These are phyloP conservation scores for Rhododendron henanense DNA, from an alignment of 148 eudicot genomes.

Conservation along the genomic window DNA sequence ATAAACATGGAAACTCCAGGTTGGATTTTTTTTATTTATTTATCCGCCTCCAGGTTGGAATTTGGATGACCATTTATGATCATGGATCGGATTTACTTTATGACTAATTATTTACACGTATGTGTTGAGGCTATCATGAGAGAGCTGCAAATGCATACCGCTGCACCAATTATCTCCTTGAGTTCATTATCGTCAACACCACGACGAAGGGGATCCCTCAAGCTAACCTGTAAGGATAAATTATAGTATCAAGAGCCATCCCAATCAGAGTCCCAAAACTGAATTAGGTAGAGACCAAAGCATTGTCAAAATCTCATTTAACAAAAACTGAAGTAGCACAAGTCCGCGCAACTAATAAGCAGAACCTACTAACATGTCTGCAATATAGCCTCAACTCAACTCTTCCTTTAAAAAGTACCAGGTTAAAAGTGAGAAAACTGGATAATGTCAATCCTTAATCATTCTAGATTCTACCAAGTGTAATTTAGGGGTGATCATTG, in stretches of 20 bases:
- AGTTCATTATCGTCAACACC: constrained; percentile 76
- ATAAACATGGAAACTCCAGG: not conserved
- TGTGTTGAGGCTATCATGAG: not conserved
- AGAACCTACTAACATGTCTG: constrained; percentile 1
- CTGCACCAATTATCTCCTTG: constrained; percentile 69
- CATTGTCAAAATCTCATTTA: constrained; percentile 1
- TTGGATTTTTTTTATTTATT: not conserved
- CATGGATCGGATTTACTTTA: not conserved
- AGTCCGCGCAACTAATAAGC: not conserved
- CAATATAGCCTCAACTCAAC: not conserved
- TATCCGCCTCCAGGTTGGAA: not conserved
- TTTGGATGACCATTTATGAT: not conserved
- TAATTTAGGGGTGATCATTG: not conserved
- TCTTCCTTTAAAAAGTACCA: not conserved
- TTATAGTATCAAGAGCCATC: not conserved
- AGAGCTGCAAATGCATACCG: constrained; percentile 35
- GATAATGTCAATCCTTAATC: not conserved
- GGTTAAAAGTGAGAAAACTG: not conserved
- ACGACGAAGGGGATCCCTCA: constrained; percentile 87
- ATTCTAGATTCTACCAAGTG: not conserved
- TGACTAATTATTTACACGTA: not conserved
- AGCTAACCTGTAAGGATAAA: constrained; percentile 58
- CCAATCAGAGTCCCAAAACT: not conserved
- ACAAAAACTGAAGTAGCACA: not conserved
- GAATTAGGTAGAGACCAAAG: not conserved